A percentile compares a stretch with the other conserved stretches of the same genome.
These are phyloP conservation scores for Corynespora cassiicola DNA, from an alignment of 2,329 filamentous ascomycete genomes.

Conservation along the genomic window DNA sequence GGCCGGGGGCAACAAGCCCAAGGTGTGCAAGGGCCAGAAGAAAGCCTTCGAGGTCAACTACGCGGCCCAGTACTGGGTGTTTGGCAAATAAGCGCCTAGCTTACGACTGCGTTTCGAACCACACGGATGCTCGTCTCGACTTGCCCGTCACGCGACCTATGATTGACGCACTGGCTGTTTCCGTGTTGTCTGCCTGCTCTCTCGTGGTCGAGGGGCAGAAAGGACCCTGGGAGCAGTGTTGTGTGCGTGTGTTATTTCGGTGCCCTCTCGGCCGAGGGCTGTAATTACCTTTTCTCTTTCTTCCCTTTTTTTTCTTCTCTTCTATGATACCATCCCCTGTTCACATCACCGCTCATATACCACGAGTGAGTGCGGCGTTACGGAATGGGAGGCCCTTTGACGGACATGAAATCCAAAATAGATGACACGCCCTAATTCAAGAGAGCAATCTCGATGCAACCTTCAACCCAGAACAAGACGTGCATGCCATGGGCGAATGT, in stretches of 20 bases:
- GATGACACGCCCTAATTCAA: constrained; percentile 13
- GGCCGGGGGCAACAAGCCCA: constrained; percentile 51
- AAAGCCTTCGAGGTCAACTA: constrained; percentile 50
- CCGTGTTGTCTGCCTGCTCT: too few species aligned
- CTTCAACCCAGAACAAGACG: too few species aligned
- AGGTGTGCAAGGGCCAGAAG: constrained; percentile 45
- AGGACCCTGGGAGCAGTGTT: too few species aligned
- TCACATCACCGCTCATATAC: constrained; percentile 2
- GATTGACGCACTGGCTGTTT: too few species aligned
- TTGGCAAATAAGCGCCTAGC: constrained; percentile 34
- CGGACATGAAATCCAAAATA: constrained; percentile 16
- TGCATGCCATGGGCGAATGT: too few species aligned
- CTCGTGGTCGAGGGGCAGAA: too few species aligned
- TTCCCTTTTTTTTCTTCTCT: constrained; percentile 2
- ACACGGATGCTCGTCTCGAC: too few species aligned
- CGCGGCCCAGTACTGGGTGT: constrained; percentile 57
- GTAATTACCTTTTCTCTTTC: too few species aligned
- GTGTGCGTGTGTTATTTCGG: too few species aligned
- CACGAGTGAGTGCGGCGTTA: constrained; percentile 14
- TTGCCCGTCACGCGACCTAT: too few species aligned
- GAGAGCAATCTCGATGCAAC: too few species aligned
- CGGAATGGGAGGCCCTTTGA: constrained; percentile 4
- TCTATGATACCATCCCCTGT: constrained; percentile 7
- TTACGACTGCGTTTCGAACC: constrained; percentile 16
- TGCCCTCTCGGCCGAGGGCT: too few species aligned